These are phyloP conservation scores for Coemansia sp. DNA, from an alignment of 192 early-diverging fungal species.

Conservation along the genomic window DNA sequence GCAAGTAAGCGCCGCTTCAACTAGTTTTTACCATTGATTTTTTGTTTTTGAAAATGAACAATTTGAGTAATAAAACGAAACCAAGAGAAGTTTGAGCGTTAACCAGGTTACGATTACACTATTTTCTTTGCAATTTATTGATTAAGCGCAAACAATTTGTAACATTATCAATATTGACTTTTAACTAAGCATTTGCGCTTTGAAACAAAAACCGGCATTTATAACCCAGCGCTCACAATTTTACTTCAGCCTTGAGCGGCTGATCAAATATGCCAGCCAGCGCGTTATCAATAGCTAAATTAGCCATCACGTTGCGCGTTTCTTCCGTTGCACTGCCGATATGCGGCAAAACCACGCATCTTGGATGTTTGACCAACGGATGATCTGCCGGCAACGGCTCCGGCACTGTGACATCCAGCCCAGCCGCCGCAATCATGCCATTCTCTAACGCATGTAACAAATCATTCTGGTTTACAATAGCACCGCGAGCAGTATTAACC, in stretches of 20 bases:
- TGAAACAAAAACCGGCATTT: no score
- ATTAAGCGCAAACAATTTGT: no score
- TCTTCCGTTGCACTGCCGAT: slow-evolving; percentile 82
- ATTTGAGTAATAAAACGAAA: no score
- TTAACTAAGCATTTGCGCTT: no score
- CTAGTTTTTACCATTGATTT: no score
- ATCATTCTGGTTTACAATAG: slow-evolving; percentile 74
- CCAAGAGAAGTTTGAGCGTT: no score
- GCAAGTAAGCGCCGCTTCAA: no score
- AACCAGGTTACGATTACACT: no score
- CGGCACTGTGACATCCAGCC: slow-evolving; percentile 85
- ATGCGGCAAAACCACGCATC: slow-evolving; percentile 81
- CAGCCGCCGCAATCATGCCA: slow-evolving; percentile 63
- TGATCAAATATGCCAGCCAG: slow-evolving; percentile 60
- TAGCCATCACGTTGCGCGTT: slow-evolving; percentile 78
- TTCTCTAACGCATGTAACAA: slow-evolving; percentile 65
- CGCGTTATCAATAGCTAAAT: slow-evolving; percentile 73
- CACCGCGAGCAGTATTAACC: slow-evolving; percentile 81
- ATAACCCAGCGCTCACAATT: neutral
- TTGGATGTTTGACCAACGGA: slow-evolving; percentile 59
- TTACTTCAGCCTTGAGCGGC: slow-evolving; percentile 38
- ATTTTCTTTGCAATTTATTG: no score
- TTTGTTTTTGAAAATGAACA: no score
- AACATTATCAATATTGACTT: no score
- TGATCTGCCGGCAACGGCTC: slow-evolving; percentile 73